phyloP scores from a whole-genome alignment of 345 rosid species.

The Toxicodendron radicans region DNA sequence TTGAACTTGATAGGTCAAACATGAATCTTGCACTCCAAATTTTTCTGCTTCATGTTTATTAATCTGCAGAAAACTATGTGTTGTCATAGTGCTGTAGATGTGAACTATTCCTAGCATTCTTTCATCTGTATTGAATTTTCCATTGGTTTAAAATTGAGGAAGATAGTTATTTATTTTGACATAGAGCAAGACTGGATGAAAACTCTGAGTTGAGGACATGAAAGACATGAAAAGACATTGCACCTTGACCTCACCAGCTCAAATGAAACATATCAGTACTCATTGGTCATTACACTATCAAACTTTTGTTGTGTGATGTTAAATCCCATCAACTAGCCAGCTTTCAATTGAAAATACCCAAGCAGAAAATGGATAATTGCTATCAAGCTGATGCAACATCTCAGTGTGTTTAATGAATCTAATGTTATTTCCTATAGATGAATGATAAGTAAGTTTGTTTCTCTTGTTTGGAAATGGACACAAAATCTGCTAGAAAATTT shows the following conservation, averaged over 20 bases:
- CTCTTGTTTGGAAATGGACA: conserved; percentile 9
- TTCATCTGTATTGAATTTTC: neutral
- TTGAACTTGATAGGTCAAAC: too few relatives aligned
- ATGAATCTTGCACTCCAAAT: neutral
- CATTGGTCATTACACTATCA: conserved; percentile 1
- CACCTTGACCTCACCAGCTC: conserved; percentile 5
- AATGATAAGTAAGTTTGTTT: conserved; percentile 7
- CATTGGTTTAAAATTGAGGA: neutral
- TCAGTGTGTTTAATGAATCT: neutral
- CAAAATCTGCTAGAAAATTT: conserved; percentile 8
- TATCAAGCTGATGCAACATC: conserved; percentile 15
- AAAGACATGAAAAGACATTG: conserved; percentile 7
- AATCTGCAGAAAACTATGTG: neutral
- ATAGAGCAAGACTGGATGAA: neutral
- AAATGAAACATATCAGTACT: conserved; percentile 19
- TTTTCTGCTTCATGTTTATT: neutral
- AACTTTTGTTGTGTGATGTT: neutral
- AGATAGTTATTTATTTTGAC: neutral
- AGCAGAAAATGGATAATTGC: neutral
- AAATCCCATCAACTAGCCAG: conserved; percentile 23
- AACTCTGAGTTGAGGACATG: neutral
- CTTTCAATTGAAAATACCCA: neutral
- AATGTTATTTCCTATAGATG: neutral
- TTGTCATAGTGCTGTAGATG: neutral
- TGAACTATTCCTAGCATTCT: neutral